Conservation (phyloP, 768 basidiomycete genomes). For the Tricholoma sp. region DNA sequence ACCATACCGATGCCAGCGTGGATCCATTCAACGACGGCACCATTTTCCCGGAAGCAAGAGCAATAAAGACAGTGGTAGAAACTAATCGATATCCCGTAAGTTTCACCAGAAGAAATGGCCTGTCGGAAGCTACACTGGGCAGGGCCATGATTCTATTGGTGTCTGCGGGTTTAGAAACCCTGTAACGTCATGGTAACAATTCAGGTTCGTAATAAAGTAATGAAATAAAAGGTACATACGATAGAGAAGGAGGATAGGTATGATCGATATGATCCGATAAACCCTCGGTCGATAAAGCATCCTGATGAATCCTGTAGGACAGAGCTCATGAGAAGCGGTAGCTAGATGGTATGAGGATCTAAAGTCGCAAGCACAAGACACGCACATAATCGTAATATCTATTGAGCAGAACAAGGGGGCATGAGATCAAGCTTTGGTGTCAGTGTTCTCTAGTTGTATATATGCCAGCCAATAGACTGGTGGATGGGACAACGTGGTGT, state of each 20-base stretch:
- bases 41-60: neutral
- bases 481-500: neutral
- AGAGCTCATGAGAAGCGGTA: neutral
- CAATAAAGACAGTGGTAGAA: neutral
- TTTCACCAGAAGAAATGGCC: neutral
- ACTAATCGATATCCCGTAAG: neutral
- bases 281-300: neutral
- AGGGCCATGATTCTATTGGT: neutral
- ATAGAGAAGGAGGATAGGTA: neutral
- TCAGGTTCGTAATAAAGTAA: neutral
- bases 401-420: neutral
- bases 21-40: neutral
- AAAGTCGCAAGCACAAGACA: neutral
- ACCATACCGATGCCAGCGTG: neutral
- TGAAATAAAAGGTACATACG: neutral
- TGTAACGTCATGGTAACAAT: neutral
- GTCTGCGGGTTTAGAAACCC: neutral
- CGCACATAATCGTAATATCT: neutral
- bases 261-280: neutral
- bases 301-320: neutral
- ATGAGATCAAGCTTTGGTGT: neutral
- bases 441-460: neutral
- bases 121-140: neutral
- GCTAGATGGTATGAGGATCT: neutral
- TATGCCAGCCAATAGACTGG: neutral